Percentiles rank a stretch among this genome's conserved stretches.
Conservation (phyloP, 2,329 filamentous ascomycete genomes). For the Neurospora sp. region DNA sequence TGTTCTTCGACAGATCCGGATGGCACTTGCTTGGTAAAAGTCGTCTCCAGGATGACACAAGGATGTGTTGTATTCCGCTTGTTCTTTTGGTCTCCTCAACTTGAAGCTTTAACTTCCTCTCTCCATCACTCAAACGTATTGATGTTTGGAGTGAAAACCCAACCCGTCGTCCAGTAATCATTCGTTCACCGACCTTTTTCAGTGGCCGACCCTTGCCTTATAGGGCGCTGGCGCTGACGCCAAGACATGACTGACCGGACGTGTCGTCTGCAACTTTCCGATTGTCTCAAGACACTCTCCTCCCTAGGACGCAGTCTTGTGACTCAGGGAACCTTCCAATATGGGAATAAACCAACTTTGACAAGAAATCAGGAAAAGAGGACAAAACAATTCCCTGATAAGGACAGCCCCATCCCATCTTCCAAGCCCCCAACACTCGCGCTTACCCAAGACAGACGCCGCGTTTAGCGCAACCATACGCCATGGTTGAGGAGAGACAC, state of each 20-base stretch:
- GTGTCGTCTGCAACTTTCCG: not conserved
- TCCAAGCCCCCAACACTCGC: not conserved
- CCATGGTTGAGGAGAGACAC: not conserved
- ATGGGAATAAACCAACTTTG: too few species aligned
- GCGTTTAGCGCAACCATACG: not conserved
- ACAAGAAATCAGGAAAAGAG: too few species aligned
- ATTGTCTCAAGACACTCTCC: not conserved
- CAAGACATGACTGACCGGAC: not conserved
- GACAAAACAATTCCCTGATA: not conserved
- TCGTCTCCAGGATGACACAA: too few species aligned
- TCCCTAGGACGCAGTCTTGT: not conserved
- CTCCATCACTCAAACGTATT: too few species aligned
- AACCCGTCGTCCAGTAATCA: not conserved
- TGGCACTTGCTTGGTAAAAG: too few species aligned
- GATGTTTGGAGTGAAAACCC: too few species aligned
- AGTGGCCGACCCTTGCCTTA: not conserved
- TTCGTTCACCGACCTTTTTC: not conserved
- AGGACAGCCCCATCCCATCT: not conserved
- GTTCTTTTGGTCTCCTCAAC: too few species aligned
- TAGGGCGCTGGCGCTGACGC: not conserved
- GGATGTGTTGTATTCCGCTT: too few species aligned
- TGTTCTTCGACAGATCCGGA: too few species aligned
- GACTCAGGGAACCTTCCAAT: too few species aligned
- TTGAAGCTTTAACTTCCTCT: fast-evolving
- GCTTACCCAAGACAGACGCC: not conserved